These are phyloP conservation scores for Pseudomonodictys pantanalensis DNA, from an alignment of 495 filamentous ascomycete species.

Conservation along the genomic window DNA sequence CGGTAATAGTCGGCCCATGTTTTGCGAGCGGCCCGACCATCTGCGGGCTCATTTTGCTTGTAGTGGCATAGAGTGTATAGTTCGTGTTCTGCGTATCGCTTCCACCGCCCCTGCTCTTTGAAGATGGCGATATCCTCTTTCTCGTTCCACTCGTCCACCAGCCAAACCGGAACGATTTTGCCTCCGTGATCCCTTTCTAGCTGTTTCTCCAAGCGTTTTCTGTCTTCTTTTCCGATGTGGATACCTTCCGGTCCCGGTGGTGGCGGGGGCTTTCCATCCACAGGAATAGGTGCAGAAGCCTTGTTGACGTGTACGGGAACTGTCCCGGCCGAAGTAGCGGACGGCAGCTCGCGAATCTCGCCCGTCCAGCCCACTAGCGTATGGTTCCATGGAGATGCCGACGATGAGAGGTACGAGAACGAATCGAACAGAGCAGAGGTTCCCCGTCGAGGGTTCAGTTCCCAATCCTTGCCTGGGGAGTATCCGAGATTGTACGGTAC, in stretches of 20 bases:
- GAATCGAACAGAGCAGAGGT: conserved; percentile 88
- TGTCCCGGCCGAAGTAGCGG: conserved; percentile 39
- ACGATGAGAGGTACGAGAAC: conserved; percentile 75
- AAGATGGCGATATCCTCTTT: conserved; percentile 61
- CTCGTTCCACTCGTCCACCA: conserved; percentile 66
- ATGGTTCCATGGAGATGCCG: conserved; percentile 75
- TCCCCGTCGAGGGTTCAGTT: conserved; percentile 71
- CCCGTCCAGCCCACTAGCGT: conserved; percentile 90
- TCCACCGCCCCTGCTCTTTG: conserved; percentile 77
- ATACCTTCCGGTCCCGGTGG: conserved; percentile 62
- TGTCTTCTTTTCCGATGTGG: conserved; percentile 61
- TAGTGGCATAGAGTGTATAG: conserved; percentile 91
- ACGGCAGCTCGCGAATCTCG: conserved; percentile 60
- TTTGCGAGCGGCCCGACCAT: conserved; percentile 73
- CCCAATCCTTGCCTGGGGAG: conserved; percentile 68
- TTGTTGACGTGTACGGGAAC: conserved; percentile 50
- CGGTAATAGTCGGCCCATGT: conserved; percentile 87
- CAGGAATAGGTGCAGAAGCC: conserved; percentile 67
- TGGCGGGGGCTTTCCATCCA: conserved; percentile 57
- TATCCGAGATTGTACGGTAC: conserved; percentile 73
- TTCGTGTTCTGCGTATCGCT: conserved; percentile 82
- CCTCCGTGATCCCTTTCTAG: conserved; percentile 65
- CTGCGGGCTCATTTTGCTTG: conserved; percentile 81
- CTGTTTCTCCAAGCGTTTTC: conserved; percentile 63
- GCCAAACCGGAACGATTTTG: conserved; percentile 79